Evolutionary conservation across 306 rosid species (phyloP), one percentile per base, ranked within the genome.

Genomic region (Citrullus mucosospermus): DNA sequence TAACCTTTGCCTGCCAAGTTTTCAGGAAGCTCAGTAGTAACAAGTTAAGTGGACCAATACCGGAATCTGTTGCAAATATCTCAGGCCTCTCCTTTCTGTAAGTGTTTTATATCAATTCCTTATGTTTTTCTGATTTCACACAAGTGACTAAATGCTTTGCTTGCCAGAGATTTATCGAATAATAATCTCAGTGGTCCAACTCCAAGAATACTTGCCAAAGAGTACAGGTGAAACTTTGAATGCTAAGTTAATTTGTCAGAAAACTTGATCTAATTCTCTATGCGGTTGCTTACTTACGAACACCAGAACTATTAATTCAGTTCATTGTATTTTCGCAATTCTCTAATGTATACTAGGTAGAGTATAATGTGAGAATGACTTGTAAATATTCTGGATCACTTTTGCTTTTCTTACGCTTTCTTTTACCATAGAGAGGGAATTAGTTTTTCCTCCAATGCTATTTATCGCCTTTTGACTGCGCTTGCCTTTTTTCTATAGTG

Each of bases 1-100:
- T 76, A 80, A 78, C 76, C 76, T 78, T 87, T 71, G 56, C 81
- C 83, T 84, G 89, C 85, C 88, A 91, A 92, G 87, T 85, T 87
- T 90, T 86, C 99, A 92, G 99, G 93, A 88, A 91, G 93, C 97
- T 95, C 34, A 86, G 86, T 88, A 86, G 84, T 85, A 92, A 95
- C 84, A 87, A 86, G 58, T 88, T 95, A 78, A 80, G 82, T 46
- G 99, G 99, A 79, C 90, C 85, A 80, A 95, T 95, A 80, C 97
- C 99, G 65, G 89, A 86, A 73, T 86, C 82, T 46, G 89, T 95
- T 76, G 98, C 99, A 13, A 86, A 92, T 86, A 95, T 96, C 79
- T 68, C 88, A 1, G 91, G 85, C 69, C 99, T 96, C 78, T 89
- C 90, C 28, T 90, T 89, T 91, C 83, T 96, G 97, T 96, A 91